Evolutionary conservation across 345 rosid species (phyloP), one percentile per base, ranked within the genome.

Genomic region (Carallia pectinifolia): DNA sequence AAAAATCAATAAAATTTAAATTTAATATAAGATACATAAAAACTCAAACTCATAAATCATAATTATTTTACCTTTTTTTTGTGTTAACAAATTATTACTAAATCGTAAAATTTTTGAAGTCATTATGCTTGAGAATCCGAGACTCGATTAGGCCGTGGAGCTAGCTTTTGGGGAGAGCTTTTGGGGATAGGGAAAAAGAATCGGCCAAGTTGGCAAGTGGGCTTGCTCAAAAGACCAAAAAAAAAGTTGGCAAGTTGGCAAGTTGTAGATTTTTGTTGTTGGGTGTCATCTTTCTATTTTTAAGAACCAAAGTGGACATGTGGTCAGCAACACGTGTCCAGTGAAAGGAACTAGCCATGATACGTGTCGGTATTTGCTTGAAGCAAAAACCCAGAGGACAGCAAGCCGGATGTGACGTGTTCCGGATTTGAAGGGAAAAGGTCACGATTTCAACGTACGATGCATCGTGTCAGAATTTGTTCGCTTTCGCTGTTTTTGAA

Each of bases 41-140:
- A 23, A 23, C 23, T 23, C 23, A 23, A 23, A 23, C 23, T 23
- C 23, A 23, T 23, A 23, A 23, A 23, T 23, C 23, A 23, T 23
- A 23, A 23, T 23, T 23, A 23, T 23, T 23, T 23, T 23, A 0
- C 23, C 23, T 23, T 23, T 23, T 23, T 23, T 23, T 23, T 23
- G 34, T 33, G 6, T 9, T 19, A n/a, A 44, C 33, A 31, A 48
- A 6, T 44, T 8, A 18, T 4, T 6, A 34, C 13, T 33, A 16
- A 61, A 5, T 10, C 4, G 19, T 36, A 9, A 27, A 56, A 30
- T 33, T 33, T 23, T 33, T 33, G 38, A 77, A 70, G 76, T 73
- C 78, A 66, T 60, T 77, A 64, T 4, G 44, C 63, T 71, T 70
- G 64, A 63, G 47, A 81, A 58, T 72, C 71, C 76, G 61, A 71